Conservation (phyloP, 2,329 filamentous ascomycete genomes). For the Thyridium curvatum region DNA sequence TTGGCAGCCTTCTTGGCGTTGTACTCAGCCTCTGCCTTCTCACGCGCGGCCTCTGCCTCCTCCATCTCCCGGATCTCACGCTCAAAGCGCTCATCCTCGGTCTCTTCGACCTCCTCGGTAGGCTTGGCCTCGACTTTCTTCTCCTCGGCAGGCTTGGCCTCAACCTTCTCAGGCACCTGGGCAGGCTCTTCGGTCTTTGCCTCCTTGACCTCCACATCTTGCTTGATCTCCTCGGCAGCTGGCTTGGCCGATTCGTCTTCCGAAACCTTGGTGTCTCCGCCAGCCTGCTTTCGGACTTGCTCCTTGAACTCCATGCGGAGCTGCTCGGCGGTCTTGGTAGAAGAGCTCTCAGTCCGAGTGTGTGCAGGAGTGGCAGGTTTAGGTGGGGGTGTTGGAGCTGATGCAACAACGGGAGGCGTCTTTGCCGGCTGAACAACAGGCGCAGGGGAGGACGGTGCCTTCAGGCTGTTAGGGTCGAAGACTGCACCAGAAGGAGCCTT, state of each 20-base stretch:
- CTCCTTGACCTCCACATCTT: constrained; percentile 17
- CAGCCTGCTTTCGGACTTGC: constrained; percentile 63
- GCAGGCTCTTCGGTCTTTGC: constrained; percentile 3
- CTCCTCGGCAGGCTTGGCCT: constrained; percentile 19
- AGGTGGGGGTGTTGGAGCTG: constrained; percentile 73
- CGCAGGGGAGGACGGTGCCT: constrained; percentile 51
- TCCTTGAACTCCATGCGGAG: constrained; percentile 77
- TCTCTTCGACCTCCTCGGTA: constrained; percentile 13
- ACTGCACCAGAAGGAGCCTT: constrained; percentile 77
- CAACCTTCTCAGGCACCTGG: constrained; percentile 19
- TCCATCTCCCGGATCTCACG: constrained; percentile 17
- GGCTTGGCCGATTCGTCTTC: constrained; percentile 26
- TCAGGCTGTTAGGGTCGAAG: constrained; percentile 60
- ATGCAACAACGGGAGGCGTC: constrained; percentile 64
- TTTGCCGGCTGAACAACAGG: constrained; percentile 51
- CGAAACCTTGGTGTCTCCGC: constrained; percentile 33
- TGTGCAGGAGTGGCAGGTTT: constrained; percentile 66
- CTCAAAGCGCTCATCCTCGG: constrained; percentile 26
- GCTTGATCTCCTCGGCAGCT: constrained; percentile 21
- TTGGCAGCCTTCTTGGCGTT: constrained; percentile 8
- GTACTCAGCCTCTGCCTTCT: constrained; percentile 10
- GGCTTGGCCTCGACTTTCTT: constrained; percentile 17
- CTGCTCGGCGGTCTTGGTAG: constrained; percentile 67
- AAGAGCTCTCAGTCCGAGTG: constrained; percentile 63
- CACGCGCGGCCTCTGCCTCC: constrained; percentile 11